Evolutionary conservation across 2,329 filamentous ascomycete genomes (phyloP).

Genomic region (Helotiales sp.): DNA sequence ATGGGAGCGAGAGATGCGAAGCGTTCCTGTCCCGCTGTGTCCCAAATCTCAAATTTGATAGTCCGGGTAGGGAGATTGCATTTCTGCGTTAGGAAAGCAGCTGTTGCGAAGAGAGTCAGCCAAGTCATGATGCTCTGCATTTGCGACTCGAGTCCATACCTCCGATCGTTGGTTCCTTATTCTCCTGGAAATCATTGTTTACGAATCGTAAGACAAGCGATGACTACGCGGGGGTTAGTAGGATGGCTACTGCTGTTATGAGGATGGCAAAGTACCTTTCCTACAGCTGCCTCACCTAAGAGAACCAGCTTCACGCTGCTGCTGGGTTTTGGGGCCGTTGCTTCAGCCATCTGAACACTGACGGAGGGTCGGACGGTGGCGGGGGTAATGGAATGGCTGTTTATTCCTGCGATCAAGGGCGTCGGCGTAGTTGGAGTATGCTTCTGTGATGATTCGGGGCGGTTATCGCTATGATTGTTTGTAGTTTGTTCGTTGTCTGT

Average conservation of each 20-base stretch:
- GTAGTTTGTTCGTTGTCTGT: background rate
- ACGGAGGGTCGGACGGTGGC: background rate
- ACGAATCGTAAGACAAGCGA: slow-evolving; percentile 98
- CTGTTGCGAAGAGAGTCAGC: slow-evolving; percentile 52
- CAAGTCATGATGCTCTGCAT: background rate
- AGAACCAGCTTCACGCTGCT: slow-evolving; percentile 99
- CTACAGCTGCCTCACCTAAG: slow-evolving; percentile 94
- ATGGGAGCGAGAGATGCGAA: slow-evolving; percentile 96
- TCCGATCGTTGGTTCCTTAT: slow-evolving; percentile 99
- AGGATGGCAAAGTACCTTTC: slow-evolving; percentile 72
- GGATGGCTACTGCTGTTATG: background rate
- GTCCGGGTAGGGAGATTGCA: slow-evolving; percentile 92
- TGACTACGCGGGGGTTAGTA: slow-evolving; percentile 61
- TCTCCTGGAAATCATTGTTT: slow-evolving; percentile 99
- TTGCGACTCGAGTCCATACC: slow-evolving; percentile 58
- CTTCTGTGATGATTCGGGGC: background rate
- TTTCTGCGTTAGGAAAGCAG: slow-evolving; percentile 98
- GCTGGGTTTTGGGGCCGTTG: slow-evolving; percentile 86
- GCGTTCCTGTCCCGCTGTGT: slow-evolving; percentile 96
- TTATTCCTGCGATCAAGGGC: background rate
- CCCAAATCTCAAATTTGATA: slow-evolving; percentile 96
- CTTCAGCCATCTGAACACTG: slow-evolving; percentile 67
- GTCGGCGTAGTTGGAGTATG: background rate
- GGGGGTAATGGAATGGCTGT: too few relatives aligned
- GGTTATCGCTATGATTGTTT: too few relatives aligned